A percentile compares a stretch with the other conserved stretches of the same genome.
Conservation (phyloP, 2,329 filamentous ascomycete genomes). For the Botrytis byssoidea region DNA sequence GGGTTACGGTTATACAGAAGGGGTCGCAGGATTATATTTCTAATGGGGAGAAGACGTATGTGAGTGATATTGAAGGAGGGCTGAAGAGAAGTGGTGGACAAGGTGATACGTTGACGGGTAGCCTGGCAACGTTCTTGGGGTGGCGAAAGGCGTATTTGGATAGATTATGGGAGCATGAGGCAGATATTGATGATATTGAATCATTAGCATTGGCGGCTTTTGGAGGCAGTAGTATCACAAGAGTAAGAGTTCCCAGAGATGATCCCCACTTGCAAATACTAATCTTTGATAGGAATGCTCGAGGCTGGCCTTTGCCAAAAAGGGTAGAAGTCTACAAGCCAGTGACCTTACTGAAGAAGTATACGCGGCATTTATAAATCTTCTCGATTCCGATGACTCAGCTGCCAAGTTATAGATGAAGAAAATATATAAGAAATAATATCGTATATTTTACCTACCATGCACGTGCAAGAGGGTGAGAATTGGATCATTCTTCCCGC, state of each 20-base stretch:
- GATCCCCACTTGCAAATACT: constrained; percentile 25
- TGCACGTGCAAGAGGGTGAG: background rate
- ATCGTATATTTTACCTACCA: background rate
- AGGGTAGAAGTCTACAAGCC: constrained; percentile 84
- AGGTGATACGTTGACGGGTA: constrained; percentile 91
- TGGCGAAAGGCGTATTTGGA: constrained; percentile 89
- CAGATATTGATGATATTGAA: constrained; percentile 52
- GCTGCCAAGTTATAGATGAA: constrained; percentile 32
- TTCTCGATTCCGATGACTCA: constrained; percentile 70
- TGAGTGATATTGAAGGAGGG: constrained; percentile 76
- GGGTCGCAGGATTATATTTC: constrained; percentile 79
- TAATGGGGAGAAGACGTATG: constrained; percentile 71
- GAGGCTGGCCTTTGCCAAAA: constrained; percentile 78
- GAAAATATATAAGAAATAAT: background rate
- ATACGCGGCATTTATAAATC: constrained; percentile 71
- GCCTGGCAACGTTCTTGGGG: constrained; percentile 80
- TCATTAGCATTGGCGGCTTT: constrained; percentile 78
- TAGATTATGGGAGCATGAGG: constrained; percentile 68
- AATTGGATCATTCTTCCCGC: background rate
- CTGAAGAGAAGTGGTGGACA: constrained; percentile 90
- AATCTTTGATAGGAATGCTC: constrained; percentile 66
- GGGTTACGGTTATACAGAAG: constrained; percentile 91
- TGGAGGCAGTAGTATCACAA: constrained; percentile 82
- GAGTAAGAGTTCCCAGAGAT: constrained; percentile 51
- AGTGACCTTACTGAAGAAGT: constrained; percentile 92